Percentiles rank a stretch among this genome's conserved stretches.
These are phyloP conservation scores for Cyberlindnera bimundalis DNA, from an alignment of 805 yeast genomes.

Conservation along the genomic window DNA sequence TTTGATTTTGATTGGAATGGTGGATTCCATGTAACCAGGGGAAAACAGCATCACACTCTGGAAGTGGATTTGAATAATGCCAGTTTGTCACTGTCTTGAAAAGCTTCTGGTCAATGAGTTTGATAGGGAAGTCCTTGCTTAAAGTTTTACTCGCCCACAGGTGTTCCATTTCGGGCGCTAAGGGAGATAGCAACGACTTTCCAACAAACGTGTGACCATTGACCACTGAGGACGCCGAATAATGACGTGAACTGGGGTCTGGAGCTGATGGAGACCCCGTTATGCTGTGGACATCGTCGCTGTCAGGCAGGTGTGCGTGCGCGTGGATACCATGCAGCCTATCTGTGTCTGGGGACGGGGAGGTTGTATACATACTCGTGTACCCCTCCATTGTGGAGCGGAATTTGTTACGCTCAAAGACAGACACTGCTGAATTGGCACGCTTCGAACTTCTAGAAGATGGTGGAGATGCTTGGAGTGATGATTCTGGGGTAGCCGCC, in stretches of 20 bases:
- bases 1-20: slow-evolving; percentile 27
- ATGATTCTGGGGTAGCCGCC: slow-evolving; percentile 3
- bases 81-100: slow-evolving; percentile 19
- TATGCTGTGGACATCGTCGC: slow-evolving; percentile 7
- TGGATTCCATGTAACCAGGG: slow-evolving; percentile 84
- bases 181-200: slow-evolving; percentile 17
- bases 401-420: slow-evolving; percentile 25
- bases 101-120: slow-evolving; percentile 20
- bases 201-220: slow-evolving; percentile 7
- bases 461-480: slow-evolving; percentile 1
- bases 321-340: slow-evolving; percentile 1
- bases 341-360: slow-evolving; percentile 1
- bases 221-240: slow-evolving; percentile 13
- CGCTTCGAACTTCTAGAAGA: slow-evolving; percentile 20
- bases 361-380: slow-evolving; percentile 16
- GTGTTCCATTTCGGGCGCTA: slow-evolving; percentile 20
- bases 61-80: slow-evolving; percentile 42
- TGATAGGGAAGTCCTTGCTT: slow-evolving; percentile 20
- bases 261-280: slow-evolving; percentile 5
- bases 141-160: slow-evolving; percentile 18
- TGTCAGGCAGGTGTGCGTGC: neutral
- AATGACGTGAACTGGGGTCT: slow-evolving; percentile 12
- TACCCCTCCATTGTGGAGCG: slow-evolving; percentile 13
- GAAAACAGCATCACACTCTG: slow-evolving; percentile 66
- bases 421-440: slow-evolving; percentile 21